phyloP scores from a whole-genome alignment of 2,329 filamentous ascomycete genomes.

The Pseudocercospora pini-densiflorae region DNA sequence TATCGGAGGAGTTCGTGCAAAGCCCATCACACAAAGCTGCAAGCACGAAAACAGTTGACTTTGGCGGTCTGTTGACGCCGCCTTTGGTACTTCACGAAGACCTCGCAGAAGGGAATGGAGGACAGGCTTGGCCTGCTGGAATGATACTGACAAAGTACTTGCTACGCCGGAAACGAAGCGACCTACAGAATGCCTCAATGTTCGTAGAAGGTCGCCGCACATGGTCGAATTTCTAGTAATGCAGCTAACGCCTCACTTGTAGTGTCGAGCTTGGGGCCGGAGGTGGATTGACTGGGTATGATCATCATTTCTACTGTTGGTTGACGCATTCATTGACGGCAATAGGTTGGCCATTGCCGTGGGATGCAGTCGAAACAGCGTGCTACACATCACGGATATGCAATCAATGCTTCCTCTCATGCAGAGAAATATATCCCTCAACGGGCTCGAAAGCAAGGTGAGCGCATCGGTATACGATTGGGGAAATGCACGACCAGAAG shows the following conservation, averaged over 20 bases:
- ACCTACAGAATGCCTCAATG: constrained; percentile 72
- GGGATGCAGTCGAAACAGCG: constrained; percentile 58
- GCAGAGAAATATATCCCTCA: constrained; percentile 84
- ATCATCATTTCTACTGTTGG: constrained; percentile 7
- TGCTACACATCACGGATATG: constrained; percentile 82
- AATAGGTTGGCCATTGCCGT: constrained; percentile 61
- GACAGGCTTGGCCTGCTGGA: constrained; percentile 92
- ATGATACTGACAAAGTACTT: constrained; percentile 87
- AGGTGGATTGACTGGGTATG: constrained; percentile 77
- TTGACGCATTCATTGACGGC: constrained; percentile 18
- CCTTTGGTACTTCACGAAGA: constrained; percentile 83
- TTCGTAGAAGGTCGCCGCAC: constrained; percentile 52
- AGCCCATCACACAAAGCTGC: constrained; percentile 58
- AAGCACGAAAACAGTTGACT: constrained; percentile 59
- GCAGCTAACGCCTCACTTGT: constrained; percentile 26
- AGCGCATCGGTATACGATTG: constrained; percentile 78
- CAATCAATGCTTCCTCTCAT: constrained; percentile 83
- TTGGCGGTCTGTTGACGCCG: constrained; percentile 72
- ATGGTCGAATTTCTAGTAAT: too few species aligned
- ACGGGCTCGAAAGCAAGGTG: constrained; percentile 68
- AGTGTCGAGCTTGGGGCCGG: constrained; percentile 93
- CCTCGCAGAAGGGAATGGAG: constrained; percentile 84
- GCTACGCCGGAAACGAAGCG: constrained; percentile 71
- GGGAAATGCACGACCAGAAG: constrained; percentile 54
- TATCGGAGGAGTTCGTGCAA: constrained; percentile 62